Conservation (phyloP, 495 filamentous ascomycete species). For the Xylaria intraflava region DNA sequence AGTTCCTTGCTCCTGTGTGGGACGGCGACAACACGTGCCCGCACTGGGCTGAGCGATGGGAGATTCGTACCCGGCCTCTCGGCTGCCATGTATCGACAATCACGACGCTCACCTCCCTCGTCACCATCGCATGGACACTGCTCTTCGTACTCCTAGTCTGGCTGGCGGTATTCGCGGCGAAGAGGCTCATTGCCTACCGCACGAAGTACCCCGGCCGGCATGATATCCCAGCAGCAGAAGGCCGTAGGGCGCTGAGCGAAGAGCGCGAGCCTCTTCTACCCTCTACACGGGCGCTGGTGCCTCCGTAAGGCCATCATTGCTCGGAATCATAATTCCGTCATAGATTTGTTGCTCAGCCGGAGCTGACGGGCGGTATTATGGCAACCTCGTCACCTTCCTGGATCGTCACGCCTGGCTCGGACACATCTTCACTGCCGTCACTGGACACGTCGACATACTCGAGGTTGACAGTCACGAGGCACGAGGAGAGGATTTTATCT, state of each 20-base stretch:
- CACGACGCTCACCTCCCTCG: conserved; percentile 38
- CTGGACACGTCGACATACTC: conserved; percentile 73
- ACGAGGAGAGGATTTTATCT: conserved; percentile 63
- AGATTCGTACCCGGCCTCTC: conserved; percentile 41
- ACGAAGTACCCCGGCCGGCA: conserved; percentile 28
- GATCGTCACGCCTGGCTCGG: conserved; percentile 42
- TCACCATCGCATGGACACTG: conserved; percentile 34
- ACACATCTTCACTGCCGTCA: conserved; percentile 32
- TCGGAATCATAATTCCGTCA: neutral
- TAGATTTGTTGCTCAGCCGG: conserved; percentile 41
- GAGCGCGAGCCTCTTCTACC: conserved; percentile 1
- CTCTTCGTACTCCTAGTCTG: conserved; percentile 26
- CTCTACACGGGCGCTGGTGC: neutral
- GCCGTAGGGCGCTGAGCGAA: neutral
- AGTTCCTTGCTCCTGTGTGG: conserved; percentile 40
- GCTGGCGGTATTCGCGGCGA: conserved; percentile 13
- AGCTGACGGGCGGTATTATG: conserved; percentile 95
- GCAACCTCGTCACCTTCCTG: conserved; percentile 81
- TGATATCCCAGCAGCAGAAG: neutral
- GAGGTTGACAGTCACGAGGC: conserved; percentile 78
- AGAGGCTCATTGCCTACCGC: conserved; percentile 15
- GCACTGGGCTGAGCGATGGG: conserved; percentile 43
- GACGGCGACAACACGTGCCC: conserved; percentile 40
- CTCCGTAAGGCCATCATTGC: neutral
- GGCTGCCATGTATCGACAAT: conserved; percentile 48